phyloP scores from a whole-genome alignment of 2,329 filamentous ascomycete genomes.

The Sarocladium strictum region DNA sequence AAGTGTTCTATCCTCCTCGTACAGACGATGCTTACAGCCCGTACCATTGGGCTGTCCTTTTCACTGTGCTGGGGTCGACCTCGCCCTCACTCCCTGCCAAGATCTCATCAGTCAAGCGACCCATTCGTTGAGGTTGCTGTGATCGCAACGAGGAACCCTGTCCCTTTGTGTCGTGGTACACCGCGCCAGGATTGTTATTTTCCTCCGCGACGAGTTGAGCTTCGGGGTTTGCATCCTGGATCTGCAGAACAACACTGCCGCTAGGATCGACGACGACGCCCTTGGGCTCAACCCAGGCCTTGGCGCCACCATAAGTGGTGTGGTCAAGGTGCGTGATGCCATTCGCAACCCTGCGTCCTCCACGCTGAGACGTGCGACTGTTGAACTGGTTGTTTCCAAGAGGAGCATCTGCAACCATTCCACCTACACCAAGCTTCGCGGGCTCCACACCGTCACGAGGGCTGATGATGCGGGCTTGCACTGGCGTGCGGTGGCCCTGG shows the following conservation, averaged over 20 bases:
- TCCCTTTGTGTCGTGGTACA: conserved; percentile 21
- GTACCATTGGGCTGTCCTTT: conserved; percentile 4
- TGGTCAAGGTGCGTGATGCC: conserved; percentile 40
- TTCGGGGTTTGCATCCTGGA: conserved; percentile 33
- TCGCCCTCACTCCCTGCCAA: conserved; percentile 14
- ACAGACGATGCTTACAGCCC: background rate
- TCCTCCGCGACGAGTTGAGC: conserved; percentile 42
- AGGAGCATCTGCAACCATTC: conserved; percentile 43
- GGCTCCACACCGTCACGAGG: conserved; percentile 30
- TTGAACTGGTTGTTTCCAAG: conserved; percentile 37
- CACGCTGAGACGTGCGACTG: conserved; percentile 14
- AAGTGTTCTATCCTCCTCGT: background rate
- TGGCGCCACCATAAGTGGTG: conserved; percentile 43
- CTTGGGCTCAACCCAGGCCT: conserved; percentile 43
- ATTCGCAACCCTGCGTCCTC: conserved; percentile 16
- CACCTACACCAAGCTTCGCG: conserved; percentile 48
- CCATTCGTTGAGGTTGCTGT: conserved; percentile 11
- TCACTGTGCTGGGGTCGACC: background rate
- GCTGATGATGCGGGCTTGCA: conserved; percentile 44
- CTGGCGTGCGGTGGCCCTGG: conserved; percentile 41
- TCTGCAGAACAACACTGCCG: conserved; percentile 40
- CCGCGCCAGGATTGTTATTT: conserved; percentile 27
- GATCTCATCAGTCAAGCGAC: conserved; percentile 23
- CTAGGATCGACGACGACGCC: conserved; percentile 41
- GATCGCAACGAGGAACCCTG: background rate